Evolutionary conservation across 2,329 filamentous ascomycete genomes (phyloP), one percentile per base, ranked within the genome.

Genomic region (Thermothelomyces thermophilus): DNA sequence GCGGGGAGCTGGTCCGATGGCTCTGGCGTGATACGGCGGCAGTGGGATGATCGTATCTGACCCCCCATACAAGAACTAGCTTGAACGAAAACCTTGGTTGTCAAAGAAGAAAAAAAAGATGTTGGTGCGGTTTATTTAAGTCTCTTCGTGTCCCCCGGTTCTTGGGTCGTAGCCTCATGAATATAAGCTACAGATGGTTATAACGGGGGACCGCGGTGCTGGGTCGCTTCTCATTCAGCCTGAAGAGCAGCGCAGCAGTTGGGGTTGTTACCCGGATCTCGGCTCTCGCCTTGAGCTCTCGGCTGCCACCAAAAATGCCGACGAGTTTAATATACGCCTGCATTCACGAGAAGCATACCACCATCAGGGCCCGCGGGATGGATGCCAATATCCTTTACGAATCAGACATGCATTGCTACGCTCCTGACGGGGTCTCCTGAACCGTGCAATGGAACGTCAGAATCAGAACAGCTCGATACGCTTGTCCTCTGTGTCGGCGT

Each of bases 221-320:
- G 45, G 50, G 50, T 51, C 50, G 43, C 44, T 47, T 41, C 16
- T 31, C 31, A 51, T 47, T 51, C 48, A 51, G 49, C 49, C 49
- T 51, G 49, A 51, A 51, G 39, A 36, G 39, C 19, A 14, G 20
- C 17, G 14, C 48, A 42, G 48, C 17, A 51, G 37, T 46, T 46
- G 49, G 20, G 40, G 17, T 13, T 39, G 8, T 16, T 20, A 46
- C 39, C 43, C 49, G n/a, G 39, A 26, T 39, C 17, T 26, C 26
- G 24, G 8, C 19, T 26, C 10, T 39, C 37, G 33, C 33, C 33
- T 47, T n/a, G 39, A 51, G 3, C n/a, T 41, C 31, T 48, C 22
- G 50, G 50, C 45, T 52, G 17, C 45, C 50, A 30, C n/a, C n/a
- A 45, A 52, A 44, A 16, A 31, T 30, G 44, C 33, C 34, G 39